Evolutionary conservation across 345 rosid species (phyloP).

Genomic region (Populus deltoides): DNA sequence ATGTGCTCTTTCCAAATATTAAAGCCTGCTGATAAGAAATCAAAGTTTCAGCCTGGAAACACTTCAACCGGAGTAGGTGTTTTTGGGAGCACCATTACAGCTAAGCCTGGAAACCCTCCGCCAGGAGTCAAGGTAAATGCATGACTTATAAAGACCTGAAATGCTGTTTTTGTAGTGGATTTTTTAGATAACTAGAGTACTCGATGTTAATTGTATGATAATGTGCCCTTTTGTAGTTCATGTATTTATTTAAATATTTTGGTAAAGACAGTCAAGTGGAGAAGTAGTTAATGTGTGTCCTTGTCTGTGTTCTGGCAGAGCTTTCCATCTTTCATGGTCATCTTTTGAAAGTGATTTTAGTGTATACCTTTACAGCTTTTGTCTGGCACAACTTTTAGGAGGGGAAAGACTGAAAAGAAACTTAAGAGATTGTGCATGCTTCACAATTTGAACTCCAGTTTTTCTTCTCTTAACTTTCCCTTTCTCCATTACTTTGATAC

Average conservation of each 20-base stretch:
- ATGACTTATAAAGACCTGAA: neutral
- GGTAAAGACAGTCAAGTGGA: neutral
- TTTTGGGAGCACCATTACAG: conserved; percentile 48
- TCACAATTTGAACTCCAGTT: neutral
- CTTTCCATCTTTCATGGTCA: neutral
- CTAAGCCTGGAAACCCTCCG: conserved; percentile 45
- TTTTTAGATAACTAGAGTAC: neutral
- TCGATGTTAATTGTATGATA: neutral
- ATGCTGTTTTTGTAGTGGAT: neutral
- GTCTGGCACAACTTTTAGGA: neutral
- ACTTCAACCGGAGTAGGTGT: conserved; percentile 41
- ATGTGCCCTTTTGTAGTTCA: neutral
- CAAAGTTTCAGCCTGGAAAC: conserved; percentile 30
- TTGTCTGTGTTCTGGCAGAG: neutral
- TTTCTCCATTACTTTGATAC: too few relatives aligned
- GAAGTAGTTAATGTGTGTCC: neutral
- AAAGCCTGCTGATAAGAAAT: conserved; percentile 54
- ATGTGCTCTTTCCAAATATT: conserved; percentile 85
- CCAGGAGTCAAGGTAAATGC: conserved; percentile 53
- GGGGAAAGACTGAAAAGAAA: neutral
- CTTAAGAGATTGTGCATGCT: neutral
- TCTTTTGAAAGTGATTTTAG: neutral
- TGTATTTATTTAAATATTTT: neutral
- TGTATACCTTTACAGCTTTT: neutral
- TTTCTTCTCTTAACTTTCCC: neutral